Base-by-base conservation (phyloP, 2,329 filamentous ascomycete species). In the Penicillium nordicum region DNA sequence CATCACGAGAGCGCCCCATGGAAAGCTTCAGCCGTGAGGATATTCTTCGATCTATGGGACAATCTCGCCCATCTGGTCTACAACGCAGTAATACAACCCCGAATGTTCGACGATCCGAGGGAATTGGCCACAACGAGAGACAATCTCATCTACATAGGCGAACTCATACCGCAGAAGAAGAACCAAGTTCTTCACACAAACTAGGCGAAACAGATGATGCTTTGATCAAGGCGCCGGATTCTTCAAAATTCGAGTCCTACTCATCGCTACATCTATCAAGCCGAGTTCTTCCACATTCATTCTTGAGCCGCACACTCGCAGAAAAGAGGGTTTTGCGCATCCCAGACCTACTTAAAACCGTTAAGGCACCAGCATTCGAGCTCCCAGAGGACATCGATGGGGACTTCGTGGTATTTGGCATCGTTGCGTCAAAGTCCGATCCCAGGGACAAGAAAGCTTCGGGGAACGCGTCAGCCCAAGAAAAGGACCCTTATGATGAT, bases 361-460 rank as follows among this genome's bases (percentile, higher is more conserved):
- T 99, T 61, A 96, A 92, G 73, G 85, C 86, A 1, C 94, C 94
- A 0, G 82, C 89, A 32, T 99, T 90, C 70, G 84, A 89, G 36
- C 82, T 93, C 0, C 86, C 86, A 3, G 69, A 72, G n/a, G 92
- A 95, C 0, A 85, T 92, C 50, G 91, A 97, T 67, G 86, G 89
- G 51, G 93, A 99, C 72, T 89, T 92, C 67, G 91, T 99, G 8
- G 84, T 97, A 2, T 87, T 97, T 67, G 94, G 86, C 9, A 87
- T 97, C 56, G 83, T 99, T 23, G 91, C 90, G 7, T 89, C 87
- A 42, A 97, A 97, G 72, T 96, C 94, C 0, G 85, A 88, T 0
- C 92, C 94, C 0, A 86, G 85, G 40, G 78, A 84, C 47, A 80
- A 84, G 34, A 84, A 84, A 61, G 77, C 79, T 14, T 51, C 66